Evolutionary conservation across 768 basidiomycete genomes (phyloP), one percentile per base, ranked within the genome.

Genomic region (Lactarius psammicola): DNA sequence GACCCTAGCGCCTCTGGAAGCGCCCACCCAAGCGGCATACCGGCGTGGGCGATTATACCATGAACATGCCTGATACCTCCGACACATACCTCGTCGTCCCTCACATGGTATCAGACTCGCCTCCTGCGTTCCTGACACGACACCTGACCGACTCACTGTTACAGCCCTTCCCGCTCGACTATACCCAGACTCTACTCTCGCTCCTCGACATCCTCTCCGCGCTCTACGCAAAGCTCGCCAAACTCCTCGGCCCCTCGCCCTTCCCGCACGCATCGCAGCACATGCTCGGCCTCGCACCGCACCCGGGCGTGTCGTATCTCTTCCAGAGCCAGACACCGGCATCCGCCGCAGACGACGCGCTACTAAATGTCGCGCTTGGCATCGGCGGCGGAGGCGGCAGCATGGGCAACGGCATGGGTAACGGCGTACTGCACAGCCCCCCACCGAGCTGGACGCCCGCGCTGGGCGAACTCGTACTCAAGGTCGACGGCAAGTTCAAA

Each of bases 121-220:
- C 40, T 54, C 26, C 11, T 38, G 10, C 60, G 10, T 23, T 46
- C 38, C 56, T n/a, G 23, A 28, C 38, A 46, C 26, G 30, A 63
- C 31, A 34, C 13, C 68, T 56, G 26, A 62, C 54, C 23, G 9
- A 23, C 40, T 9, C 31, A 34, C 60, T 30, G 61, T 11, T 59
- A 60, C 68, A 94, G 93, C 90, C 94, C n/a, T 95, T 95, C 76
- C 80, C 88, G 3, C 75, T 95, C 62, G 94, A 95, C 75, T 95
- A 96, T 73, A 88, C 92, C 69, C 90, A 95, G 76, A 91, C 90
- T 11, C 84, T 95, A 40, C 84, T 94, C 60, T 92, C 94, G 38
- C 85, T 94, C 31, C 86, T 94, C 60, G 94, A 95, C 73, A 89
- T 95, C 56, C 83, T 95, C 46, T 90, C 91, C 20, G 92, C 94